Evolutionary conservation across 1,139 yeast species (phyloP), one percentile per base, ranked within the genome.

Genomic region (Suzukiozyma palmioleophila): DNA sequence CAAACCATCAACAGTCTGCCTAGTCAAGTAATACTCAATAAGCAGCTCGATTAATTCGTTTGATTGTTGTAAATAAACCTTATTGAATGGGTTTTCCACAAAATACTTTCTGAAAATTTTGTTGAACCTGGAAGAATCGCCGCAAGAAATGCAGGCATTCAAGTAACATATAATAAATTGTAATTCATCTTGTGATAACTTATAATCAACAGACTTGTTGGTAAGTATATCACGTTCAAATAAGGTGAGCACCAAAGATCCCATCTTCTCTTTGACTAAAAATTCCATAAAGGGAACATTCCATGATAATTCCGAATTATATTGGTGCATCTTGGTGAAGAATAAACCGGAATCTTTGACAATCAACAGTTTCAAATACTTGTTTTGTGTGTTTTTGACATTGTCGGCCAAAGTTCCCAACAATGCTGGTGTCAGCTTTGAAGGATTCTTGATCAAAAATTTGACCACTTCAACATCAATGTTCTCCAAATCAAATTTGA

Each of bases 401-500:
- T 51, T 43, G 3, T 26, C 22, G 25, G 51, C 41, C 28, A 61
- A 43, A 8, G 32, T 26, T 4, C 31, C 36, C 34, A 61, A 43
- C 3, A 48, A 39, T 10, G 37, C 37, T 26, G 48, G 26, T 12
- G 34, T 15, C 36, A 37, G 24, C 7, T 40, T 25, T 15, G 15
- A 29, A 22, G 49, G 42, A 29, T 42, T 34, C 4, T 35, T 36
- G n/a, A 42, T 34, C 13, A 59, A 36, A 37, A 46, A 50, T 31
- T 56, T 53, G 13, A 54, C 39, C 2, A 59, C 34, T 16, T 57
- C 57, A 29, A 67, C 57, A 34, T 55, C 59, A 10, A 66, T 49
- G 32, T 58, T 59, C 38, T 66, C 74, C 32, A 54, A 45, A 22
- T 60, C 51, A 38, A 56, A 54, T 1, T 44, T 40, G 12, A 66